These are phyloP conservation scores for Crithidia bombi DNA, from an alignment of 208 protist genomes.

Conservation along the genomic window DNA sequence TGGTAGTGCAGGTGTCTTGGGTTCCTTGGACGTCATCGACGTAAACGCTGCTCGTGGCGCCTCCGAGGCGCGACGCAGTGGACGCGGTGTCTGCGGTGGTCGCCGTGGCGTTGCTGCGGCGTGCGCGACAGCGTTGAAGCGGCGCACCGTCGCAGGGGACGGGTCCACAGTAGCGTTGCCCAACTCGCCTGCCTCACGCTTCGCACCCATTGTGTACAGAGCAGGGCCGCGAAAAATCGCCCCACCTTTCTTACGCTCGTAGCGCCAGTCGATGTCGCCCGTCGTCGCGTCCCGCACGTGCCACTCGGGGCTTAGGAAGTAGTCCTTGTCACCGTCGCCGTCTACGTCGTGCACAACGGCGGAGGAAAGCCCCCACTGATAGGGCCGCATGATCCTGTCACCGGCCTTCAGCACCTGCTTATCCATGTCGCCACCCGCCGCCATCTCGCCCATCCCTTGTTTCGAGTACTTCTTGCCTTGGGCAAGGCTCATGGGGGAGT, in stretches of 20 bases:
- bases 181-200: conserved; percentile 58
- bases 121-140: conserved; percentile 17
- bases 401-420: conserved; percentile 60
- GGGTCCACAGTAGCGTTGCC: conserved; percentile 65
- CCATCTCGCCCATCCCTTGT: conserved; percentile 65
- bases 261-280: conserved; percentile 88
- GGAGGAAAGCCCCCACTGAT: conserved; percentile 67
- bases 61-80: conserved; percentile 12
- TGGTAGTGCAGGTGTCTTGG: conserved; percentile 13
- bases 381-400: conserved; percentile 33
- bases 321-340: conserved; percentile 76
- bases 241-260: conserved; percentile 78
- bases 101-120: neutral
- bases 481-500: conserved; percentile 53
- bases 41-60: neutral
- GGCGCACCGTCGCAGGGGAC: conserved; percentile 32
- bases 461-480: conserved; percentile 72
- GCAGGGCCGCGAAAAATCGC: conserved; percentile 72
- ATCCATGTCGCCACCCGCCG: conserved; percentile 78
- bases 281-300: conserved; percentile 82
- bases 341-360: conserved; percentile 73
- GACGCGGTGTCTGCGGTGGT: conserved; percentile 4
- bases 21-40: neutral
- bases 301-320: conserved; percentile 62
- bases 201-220: conserved; percentile 73